These are phyloP conservation scores for Phytophthora hibernalis DNA, from an alignment of 352 stramenopile species.

Conservation along the genomic window DNA sequence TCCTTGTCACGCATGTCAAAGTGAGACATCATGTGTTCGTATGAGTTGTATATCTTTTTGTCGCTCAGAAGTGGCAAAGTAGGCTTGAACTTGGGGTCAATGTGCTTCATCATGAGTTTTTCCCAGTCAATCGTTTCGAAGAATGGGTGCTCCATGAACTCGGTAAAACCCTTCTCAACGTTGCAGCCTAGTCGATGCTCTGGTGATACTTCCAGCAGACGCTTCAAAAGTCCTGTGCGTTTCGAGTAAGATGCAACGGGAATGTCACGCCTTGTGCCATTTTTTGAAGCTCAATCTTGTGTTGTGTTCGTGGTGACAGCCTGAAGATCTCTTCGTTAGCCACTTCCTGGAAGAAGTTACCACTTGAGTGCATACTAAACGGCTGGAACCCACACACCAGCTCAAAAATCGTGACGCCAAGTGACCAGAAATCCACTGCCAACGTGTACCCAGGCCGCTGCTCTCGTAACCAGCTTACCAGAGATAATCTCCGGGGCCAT, in stretches of 20 bases:
- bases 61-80: constrained; percentile 65
- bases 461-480: constrained; percentile 80
- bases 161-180: constrained; percentile 71
- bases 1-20: constrained; percentile 87
- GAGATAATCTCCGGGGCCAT: constrained; percentile 93
- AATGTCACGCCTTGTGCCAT: constrained; percentile 78
- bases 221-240: constrained; percentile 82
- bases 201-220: constrained; percentile 81
- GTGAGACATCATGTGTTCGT: constrained; percentile 90
- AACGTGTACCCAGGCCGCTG: constrained; percentile 82
- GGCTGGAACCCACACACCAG: constrained; percentile 89
- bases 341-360: constrained; percentile 82
- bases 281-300: constrained; percentile 84
- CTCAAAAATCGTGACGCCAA: constrained; percentile 91
- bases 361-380: constrained; percentile 72
- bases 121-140: constrained; percentile 90
- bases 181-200: constrained; percentile 80
- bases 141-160: constrained; percentile 92
- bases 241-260: constrained; percentile 64
- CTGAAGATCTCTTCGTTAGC: constrained; percentile 82
- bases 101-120: constrained; percentile 89
- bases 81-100: constrained; percentile 85
- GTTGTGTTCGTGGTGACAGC: constrained; percentile 73
- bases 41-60: constrained; percentile 88
- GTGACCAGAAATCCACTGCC: constrained; percentile 83